A percentile compares a stretch with the other conserved stretches of the same genome.
phyloP scores from a whole-genome alignment of 1,139 yeast genomes.

The Pichia kudriavzevii region DNA sequence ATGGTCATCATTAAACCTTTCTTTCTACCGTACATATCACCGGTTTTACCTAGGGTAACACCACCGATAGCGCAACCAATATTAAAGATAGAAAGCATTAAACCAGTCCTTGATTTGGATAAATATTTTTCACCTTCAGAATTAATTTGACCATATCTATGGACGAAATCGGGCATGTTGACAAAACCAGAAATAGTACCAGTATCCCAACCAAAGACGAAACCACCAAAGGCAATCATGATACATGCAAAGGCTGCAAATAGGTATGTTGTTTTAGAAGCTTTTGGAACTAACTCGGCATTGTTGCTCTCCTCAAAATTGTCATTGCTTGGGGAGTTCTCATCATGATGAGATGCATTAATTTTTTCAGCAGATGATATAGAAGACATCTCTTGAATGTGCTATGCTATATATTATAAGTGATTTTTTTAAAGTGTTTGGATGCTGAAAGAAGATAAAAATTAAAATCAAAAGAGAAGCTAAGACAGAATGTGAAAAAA shows the following conservation, averaged over 20 bases:
- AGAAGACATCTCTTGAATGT: constrained; percentile 10
- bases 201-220: constrained; percentile 70
- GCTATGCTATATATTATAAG: constrained; percentile 1
- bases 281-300: constrained; percentile 12
- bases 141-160: constrained; percentile 39
- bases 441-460: neutral
- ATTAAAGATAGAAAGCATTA: constrained; percentile 60
- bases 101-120: constrained; percentile 51
- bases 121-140: constrained; percentile 33
- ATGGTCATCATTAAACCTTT: constrained; percentile 49
- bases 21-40: constrained; percentile 58
- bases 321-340: constrained; percentile 1
- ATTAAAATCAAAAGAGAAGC: neutral
- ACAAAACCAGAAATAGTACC: constrained; percentile 76
- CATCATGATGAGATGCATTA: constrained; percentile 3
- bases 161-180: constrained; percentile 57
- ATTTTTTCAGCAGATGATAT: constrained; percentile 7
- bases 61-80: constrained; percentile 72
- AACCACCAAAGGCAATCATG: constrained; percentile 61
- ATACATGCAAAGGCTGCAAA: constrained; percentile 30
- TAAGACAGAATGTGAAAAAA: constrained; percentile 1
- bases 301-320: constrained; percentile 5
- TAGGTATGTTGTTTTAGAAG: constrained; percentile 11
- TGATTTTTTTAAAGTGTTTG: neutral
- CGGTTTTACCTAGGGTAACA: constrained; percentile 44